These are phyloP conservation scores for Agastache rugosa DNA, from an alignment of 257 asterid genomes.

Conservation along the genomic window DNA sequence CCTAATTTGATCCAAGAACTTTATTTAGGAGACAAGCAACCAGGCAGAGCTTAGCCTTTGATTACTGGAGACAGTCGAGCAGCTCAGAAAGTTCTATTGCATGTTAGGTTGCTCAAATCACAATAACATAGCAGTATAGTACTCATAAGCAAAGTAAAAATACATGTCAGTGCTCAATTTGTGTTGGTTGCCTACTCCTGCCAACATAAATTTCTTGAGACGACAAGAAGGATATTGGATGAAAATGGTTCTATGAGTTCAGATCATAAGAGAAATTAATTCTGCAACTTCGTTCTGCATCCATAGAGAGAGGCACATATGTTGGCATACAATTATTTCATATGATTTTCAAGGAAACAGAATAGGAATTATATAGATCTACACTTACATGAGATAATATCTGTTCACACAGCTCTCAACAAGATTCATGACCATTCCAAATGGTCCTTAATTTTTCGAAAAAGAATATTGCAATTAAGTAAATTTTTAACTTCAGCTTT, in stretches of 20 bases:
- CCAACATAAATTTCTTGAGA: not conserved
- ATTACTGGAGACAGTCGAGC: not conserved
- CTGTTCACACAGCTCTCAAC: not conserved
- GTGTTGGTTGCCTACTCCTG: conserved; percentile 12
- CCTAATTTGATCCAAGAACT: too few species aligned
- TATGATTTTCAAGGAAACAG: not conserved
- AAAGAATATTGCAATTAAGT: not conserved
- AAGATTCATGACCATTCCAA: not conserved
- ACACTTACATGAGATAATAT: not conserved
- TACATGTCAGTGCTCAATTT: not conserved
- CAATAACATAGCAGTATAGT: conserved; percentile 5
- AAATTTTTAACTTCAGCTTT: not conserved
- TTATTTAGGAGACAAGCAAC: not conserved
- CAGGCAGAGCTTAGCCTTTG: conserved; percentile 2
- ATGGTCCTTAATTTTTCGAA: not conserved
- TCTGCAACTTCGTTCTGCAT: not conserved
- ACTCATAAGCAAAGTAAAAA: not conserved
- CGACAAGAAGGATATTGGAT: not conserved
- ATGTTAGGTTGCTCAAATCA: not conserved
- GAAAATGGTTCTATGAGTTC: not conserved
- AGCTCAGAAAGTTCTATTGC: not conserved
- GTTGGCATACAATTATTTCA: not conserved
- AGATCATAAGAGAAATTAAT: not conserved
- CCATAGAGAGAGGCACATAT: not conserved
- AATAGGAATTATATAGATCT: not conserved